A percentile compares a stretch with the other conserved stretches of the same genome.
Evolutionary conservation across 176 grass and related monocot genomes (phyloP).

Genomic region (Eremochloa ophiuroides): DNA sequence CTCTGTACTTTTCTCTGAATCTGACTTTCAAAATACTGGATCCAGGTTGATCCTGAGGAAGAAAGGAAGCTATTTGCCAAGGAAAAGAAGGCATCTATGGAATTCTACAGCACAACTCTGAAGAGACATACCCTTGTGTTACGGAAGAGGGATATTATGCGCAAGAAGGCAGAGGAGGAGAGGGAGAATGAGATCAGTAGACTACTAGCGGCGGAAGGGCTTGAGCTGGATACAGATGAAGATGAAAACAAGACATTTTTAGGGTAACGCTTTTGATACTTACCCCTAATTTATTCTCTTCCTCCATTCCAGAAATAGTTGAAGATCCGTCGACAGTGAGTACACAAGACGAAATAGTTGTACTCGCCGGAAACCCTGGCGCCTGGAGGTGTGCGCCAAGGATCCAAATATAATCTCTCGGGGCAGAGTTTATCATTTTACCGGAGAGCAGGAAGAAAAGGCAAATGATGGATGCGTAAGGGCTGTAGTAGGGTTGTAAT

Average conservation of each 20-base stretch:
- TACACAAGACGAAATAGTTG: neutral
- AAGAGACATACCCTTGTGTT: constrained; percentile 82
- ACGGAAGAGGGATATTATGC: constrained; percentile 80
- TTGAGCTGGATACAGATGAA: constrained; percentile 85
- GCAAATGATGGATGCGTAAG: neutral
- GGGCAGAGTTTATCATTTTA: neutral
- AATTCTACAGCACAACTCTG: constrained; percentile 77
- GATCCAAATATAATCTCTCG: neutral
- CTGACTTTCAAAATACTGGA: neutral
- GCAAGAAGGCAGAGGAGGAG: constrained; percentile 78
- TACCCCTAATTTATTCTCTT: constrained; percentile 5
- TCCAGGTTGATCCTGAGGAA: constrained; percentile 87
- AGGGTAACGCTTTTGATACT: constrained; percentile 8
- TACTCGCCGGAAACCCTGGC: neutral
- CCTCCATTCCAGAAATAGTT: neutral
- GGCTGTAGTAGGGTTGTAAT: neutral
- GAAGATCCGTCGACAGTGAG: neutral
- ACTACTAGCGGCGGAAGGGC: constrained; percentile 77
- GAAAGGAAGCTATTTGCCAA: constrained; percentile 72
- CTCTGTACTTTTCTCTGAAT: neutral
- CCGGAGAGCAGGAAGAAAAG: neutral
- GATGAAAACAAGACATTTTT: constrained; percentile 48
- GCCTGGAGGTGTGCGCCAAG: neutral
- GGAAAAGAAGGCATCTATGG: constrained; percentile 88
- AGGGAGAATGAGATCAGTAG: constrained; percentile 56